A percentile compares a stretch with the other conserved stretches of the same genome.
These are phyloP conservation scores for Coemansia sp. DNA, from an alignment of 192 early-diverging fungal genomes.

Conservation along the genomic window DNA sequence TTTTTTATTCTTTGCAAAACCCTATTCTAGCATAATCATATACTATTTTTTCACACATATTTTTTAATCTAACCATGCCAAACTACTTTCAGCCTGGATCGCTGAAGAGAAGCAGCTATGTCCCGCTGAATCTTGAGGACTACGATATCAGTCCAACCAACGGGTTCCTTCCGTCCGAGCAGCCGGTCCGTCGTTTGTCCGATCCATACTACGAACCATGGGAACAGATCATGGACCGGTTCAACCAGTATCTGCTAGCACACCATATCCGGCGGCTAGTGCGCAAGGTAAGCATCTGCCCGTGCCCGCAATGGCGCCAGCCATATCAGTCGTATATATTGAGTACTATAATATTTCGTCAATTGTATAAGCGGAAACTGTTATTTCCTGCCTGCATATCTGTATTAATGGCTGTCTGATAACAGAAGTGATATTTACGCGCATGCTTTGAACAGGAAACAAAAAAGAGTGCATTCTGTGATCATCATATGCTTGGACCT, in stretches of 20 bases:
- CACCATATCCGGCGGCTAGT: conserved; percentile 68
- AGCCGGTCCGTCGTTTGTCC: conserved; percentile 74
- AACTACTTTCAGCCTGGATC: background rate
- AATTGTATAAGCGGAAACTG: conserved; percentile 2
- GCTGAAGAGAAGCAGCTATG: conserved; percentile 6
- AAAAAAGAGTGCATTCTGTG: background rate
- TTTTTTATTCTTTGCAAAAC: too few species aligned
- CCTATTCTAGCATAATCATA: background rate
- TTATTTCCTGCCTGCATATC: background rate
- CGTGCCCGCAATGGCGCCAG: too few species aligned
- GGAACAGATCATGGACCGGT: conserved; percentile 79
- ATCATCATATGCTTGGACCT: background rate
- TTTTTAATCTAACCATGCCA: background rate
- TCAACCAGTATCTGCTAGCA: conserved; percentile 73
- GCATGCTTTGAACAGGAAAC: too few species aligned
- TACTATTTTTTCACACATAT: background rate
- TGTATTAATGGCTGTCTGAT: too few species aligned
- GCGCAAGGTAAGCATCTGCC: conserved; percentile 60
- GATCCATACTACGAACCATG: conserved; percentile 83
- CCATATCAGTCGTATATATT: background rate
- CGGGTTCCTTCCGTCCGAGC: conserved; percentile 83
- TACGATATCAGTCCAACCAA: conserved; percentile 81
- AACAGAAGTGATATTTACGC: too few species aligned
- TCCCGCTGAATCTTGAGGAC: conserved; percentile 61
- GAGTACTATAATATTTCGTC: background rate